Percentiles rank a stretch among this genome's conserved stretches.
Conservation (phyloP, 148 eudicot species). For the Nyssa sinensis region DNA sequence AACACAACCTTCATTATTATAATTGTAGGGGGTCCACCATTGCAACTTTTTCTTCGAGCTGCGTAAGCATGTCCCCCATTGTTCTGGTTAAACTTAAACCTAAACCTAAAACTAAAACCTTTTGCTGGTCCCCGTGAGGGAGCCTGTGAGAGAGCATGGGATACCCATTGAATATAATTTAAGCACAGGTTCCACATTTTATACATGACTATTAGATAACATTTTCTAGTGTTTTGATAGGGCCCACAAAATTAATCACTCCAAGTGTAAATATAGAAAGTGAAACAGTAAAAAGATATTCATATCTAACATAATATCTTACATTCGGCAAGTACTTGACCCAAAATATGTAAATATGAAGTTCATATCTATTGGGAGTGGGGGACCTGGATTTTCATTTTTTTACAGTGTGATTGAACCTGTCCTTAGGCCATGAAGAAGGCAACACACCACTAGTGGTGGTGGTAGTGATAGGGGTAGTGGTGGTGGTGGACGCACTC, state of each 20-base stretch:
- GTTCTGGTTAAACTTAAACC: no score
- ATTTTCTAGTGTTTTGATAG: neutral
- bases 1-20: neutral
- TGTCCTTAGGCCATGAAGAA: neutral
- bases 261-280: neutral
- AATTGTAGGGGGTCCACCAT: neutral
- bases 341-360: conserved; percentile 26
- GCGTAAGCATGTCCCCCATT: neutral
- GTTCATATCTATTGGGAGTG: conserved; percentile 30
- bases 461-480: conserved; percentile 73
- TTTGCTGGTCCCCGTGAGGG: neutral
- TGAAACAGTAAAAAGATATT: neutral
- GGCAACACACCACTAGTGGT: conserved; percentile 30
- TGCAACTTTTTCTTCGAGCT: neutral
- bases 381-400: neutral
- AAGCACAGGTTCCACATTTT: neutral
- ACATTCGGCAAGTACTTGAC: neutral
- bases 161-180: neutral
- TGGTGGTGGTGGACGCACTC: conserved; percentile 84
- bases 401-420: conserved; percentile 5
- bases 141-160: neutral
- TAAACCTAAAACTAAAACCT: no score
- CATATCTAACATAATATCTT: neutral
- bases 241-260: neutral
- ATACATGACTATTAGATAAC: neutral